A percentile compares a stretch with the other conserved stretches of the same genome.
These are phyloP conservation scores for Solanum infundibuliforme DNA, from an alignment of 257 asterid species.

Conservation along the genomic window DNA sequence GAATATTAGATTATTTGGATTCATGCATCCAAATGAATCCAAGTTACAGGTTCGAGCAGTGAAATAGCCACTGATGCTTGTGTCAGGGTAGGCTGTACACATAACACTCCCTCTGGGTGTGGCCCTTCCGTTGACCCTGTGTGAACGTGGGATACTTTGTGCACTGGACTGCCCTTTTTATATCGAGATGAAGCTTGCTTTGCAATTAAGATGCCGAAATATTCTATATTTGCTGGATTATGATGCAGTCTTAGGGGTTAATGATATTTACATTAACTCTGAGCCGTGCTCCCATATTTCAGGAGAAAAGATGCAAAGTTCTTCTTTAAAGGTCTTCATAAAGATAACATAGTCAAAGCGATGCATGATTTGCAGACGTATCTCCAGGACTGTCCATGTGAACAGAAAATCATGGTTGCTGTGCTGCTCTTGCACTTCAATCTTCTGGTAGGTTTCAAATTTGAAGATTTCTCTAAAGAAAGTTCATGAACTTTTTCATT, in stretches of 20 bases:
- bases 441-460: conserved; percentile 45
- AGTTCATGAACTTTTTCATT: neutral
- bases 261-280: neutral
- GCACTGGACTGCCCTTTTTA: neutral
- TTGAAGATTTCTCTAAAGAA: neutral
- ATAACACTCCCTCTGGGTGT: neutral
- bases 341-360: conserved; percentile 28
- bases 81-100: neutral
- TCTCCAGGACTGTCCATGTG: conserved; percentile 39
- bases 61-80: neutral
- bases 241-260: neutral
- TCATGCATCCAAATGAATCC: neutral
- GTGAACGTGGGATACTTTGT: neutral
- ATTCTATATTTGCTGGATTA: neutral
- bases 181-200: neutral
- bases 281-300: neutral
- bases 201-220: neutral
- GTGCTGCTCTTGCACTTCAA: conserved; percentile 51
- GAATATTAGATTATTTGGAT: neutral
- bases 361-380: conserved; percentile 29
- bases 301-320: conserved; percentile 48
- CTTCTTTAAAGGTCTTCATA: conserved; percentile 35
- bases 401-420: conserved; percentile 44
- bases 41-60: neutral
- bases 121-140: neutral